These are phyloP conservation scores for Camellia lanceoleosa DNA, from an alignment of 148 eudicot genomes.

Conservation along the genomic window DNA sequence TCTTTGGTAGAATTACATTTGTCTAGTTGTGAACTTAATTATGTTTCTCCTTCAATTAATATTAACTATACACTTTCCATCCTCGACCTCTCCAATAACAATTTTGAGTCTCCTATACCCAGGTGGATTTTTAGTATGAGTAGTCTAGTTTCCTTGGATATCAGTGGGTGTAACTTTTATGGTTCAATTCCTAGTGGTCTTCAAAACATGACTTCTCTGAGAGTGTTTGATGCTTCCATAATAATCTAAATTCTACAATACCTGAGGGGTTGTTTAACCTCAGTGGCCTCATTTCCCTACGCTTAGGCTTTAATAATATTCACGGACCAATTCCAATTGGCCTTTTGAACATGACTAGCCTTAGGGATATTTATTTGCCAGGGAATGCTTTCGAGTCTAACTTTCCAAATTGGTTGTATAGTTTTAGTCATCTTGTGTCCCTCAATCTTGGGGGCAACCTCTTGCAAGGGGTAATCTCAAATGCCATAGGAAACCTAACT, in stretches of 20 bases:
- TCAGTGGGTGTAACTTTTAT: not conserved
- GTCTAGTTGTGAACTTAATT: not conserved
- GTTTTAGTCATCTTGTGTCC: not conserved
- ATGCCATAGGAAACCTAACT: constrained; percentile 14
- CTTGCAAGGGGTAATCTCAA: constrained; percentile 10
- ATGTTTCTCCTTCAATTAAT: not conserved
- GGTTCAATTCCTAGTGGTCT: not conserved
- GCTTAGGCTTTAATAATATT: too few species aligned
- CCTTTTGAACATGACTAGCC: constrained; percentile 1
- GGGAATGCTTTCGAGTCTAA: not conserved
- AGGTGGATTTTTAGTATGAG: not conserved
- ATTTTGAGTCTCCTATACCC: not conserved
- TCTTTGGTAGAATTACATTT: not conserved
- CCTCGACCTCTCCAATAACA: not conserved
- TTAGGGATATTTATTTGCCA: not conserved
- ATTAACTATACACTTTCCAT: not conserved
- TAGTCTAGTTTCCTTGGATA: not conserved
- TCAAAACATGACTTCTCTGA: not conserved
- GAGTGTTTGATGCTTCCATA: not conserved
- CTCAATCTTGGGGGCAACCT: not conserved
- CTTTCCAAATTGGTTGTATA: not conserved
- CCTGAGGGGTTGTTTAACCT: too few species aligned
- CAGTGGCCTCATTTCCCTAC: too few species aligned
- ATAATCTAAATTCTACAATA: too few species aligned
- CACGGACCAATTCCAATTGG: not conserved